Base-by-base conservation (phyloP, 768 basidiomycete genomes). In the Psilocybe cyanescens region DNA sequence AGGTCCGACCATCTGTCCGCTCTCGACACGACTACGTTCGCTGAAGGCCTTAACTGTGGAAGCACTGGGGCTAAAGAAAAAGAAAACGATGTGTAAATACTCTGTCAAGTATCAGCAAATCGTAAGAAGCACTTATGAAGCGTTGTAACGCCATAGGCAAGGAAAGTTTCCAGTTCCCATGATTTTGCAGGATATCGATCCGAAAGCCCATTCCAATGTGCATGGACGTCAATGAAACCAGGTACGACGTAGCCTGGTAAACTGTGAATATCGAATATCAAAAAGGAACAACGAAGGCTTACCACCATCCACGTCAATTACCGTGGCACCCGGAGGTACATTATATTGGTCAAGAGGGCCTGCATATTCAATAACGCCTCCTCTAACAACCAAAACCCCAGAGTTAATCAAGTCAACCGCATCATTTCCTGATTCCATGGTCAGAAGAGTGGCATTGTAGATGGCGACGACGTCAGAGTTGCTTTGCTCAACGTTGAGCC, bases 201-300 rank as follows among this genome's bases (percentile, higher is more conserved):
- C 0, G 37, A 64, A 60, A 84, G 82, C 0, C 88, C 88, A 16
- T 74, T 67, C 90, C 90, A 91, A 60, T 92, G 90, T 2, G 90
- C 90, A 65, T 92, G 90, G 7, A 87, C 86, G 59, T 92, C 90
- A 53, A 92, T 85, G 70, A 90, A 91, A 2, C 90, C 90, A 14
- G 90, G 90, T 3, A 86, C 72, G 16, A 92, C 77, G 61, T 79
- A 88, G 4, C 86, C 89, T 91, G 53, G 12, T 12, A 44, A 30
- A 37, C 30, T 16, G 39, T 33, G 44, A 24, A 33, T 2, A 44
- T 44, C 14, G 41, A 44, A 44, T 16, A 41, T 44, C 16, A 58
- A 44, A 29, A 31, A 24, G 45, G 6, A 45, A 28, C 8, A 16
- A 17, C 29, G 37, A 58, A 5, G 7, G 70, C 78, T 63, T 60